These are phyloP conservation scores for Neodidymelliopsis sp. DNA, from an alignment of 2,329 filamentous ascomycete genomes.

Conservation along the genomic window DNA sequence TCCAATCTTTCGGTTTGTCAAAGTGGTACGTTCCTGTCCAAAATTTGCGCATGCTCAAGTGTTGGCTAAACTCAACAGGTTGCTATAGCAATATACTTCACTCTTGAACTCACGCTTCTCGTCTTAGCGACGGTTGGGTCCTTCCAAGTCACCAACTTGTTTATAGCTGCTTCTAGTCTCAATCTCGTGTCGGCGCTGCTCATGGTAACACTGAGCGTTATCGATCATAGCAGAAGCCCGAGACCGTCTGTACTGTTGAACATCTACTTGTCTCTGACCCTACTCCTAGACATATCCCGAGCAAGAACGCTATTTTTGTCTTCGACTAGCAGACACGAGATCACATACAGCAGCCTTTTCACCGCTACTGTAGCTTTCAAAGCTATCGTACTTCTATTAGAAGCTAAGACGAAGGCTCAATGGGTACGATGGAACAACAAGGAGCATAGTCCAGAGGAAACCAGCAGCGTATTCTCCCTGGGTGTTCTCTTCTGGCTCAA, in stretches of 20 bases:
- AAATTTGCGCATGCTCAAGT: too few species aligned
- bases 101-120: too few species aligned
- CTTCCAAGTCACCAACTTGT: too few species aligned
- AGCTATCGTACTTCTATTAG: conserved; percentile 27
- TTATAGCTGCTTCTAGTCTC: too few species aligned
- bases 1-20: too few species aligned
- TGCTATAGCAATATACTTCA: too few species aligned
- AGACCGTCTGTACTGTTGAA: conserved; percentile 26
- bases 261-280: conserved; percentile 23
- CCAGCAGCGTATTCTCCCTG: conserved; percentile 44
- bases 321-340: conserved; percentile 3
- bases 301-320: conserved; percentile 25
- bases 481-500: conserved; percentile 50
- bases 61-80: too few species aligned
- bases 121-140: too few species aligned
- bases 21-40: too few species aligned
- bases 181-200: too few species aligned
- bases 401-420: conserved; percentile 31
- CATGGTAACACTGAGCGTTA: too few species aligned
- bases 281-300: conserved; percentile 23
- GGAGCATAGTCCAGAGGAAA: conserved; percentile 43
- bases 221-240: conserved; percentile 24
- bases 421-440: conserved; percentile 34
- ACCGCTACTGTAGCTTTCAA: conserved; percentile 26
- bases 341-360: conserved; percentile 20